phyloP scores from a whole-genome alignment of 441 rosid genomes.

The Gossypium schwendimanii region DNA sequence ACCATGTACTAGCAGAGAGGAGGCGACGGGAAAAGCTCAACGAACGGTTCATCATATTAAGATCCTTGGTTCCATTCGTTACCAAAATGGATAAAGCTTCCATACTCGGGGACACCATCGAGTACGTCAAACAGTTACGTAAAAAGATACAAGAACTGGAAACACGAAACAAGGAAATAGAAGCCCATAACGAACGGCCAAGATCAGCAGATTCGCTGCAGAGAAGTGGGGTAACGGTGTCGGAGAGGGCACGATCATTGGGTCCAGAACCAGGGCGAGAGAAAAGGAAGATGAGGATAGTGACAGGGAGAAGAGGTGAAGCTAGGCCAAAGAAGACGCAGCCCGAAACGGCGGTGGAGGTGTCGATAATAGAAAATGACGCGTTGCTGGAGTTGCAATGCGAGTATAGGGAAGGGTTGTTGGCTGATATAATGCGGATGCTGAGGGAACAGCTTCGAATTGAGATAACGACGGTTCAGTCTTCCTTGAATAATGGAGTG shows the following conservation, averaged over 20 bases:
- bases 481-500: constrained; percentile 36
- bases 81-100: constrained; percentile 97
- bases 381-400: constrained; percentile 77
- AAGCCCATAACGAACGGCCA: constrained; percentile 27
- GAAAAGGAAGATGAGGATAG: constrained; percentile 48
- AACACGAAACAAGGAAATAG: constrained; percentile 37
- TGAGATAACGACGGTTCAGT: constrained; percentile 63
- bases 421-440: constrained; percentile 68
- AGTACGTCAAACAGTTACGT: constrained; percentile 74
- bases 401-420: constrained; percentile 55
- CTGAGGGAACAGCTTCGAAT: constrained; percentile 49
- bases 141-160: constrained; percentile 76
- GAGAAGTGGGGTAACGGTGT: constrained; percentile 28
- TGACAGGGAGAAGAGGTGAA: constrained; percentile 28
- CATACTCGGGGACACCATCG: constrained; percentile 83
- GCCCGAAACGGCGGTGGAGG: constrained; percentile 40
- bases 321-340: constrained; percentile 29
- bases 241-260: constrained; percentile 15
- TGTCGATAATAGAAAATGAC: constrained; percentile 80
- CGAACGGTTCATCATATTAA: constrained; percentile 61
- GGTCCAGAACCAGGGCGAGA: constrained; percentile 21
- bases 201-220: constrained; percentile 29
- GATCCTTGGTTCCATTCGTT: constrained; percentile 85
- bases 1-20: constrained; percentile 84
- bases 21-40: constrained; percentile 90